Conservation (phyloP, 495 filamentous ascomycete genomes). For the Platismatia glauca region DNA sequence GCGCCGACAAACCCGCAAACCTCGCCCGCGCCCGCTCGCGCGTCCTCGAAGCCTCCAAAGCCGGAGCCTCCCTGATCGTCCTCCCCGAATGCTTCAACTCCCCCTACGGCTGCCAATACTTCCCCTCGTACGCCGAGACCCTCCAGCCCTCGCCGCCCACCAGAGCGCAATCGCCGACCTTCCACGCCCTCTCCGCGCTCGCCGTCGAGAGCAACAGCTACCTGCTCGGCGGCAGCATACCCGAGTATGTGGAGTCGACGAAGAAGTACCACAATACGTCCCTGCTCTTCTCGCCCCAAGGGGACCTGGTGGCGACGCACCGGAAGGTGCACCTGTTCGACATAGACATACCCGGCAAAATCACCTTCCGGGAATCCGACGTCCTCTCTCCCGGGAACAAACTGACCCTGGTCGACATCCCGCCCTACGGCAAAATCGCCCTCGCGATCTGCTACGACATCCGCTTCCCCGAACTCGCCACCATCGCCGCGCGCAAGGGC, state of each 20-base stretch:
- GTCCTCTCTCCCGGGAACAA: slow-evolving; percentile 76
- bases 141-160: slow-evolving; percentile 71
- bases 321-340: slow-evolving; percentile 98
- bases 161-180: slow-evolving; percentile 62
- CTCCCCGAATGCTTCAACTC: slow-evolving; percentile 92
- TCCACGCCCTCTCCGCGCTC: slow-evolving; percentile 71
- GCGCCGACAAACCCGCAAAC: slow-evolving; percentile 76
- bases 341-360: slow-evolving; percentile 93
- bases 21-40: slow-evolving; percentile 70
- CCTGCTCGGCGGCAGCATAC: slow-evolving; percentile 87
- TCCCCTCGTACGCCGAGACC: slow-evolving; percentile 84
- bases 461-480: slow-evolving; percentile 90
- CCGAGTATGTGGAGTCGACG: slow-evolving; percentile 55
- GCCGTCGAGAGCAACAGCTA: slow-evolving; percentile 68
- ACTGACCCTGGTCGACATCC: slow-evolving; percentile 71
- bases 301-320: slow-evolving; percentile 72
- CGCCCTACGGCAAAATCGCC: slow-evolving; percentile 75
- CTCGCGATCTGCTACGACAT: slow-evolving; percentile 96
- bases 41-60: slow-evolving; percentile 69
- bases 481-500: slow-evolving; percentile 74
- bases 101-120: slow-evolving; percentile 86
- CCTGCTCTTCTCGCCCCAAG: slow-evolving; percentile 69
- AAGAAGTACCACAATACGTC: slow-evolving; percentile 88
- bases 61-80: slow-evolving; percentile 57
- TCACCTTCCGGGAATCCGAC: slow-evolving; percentile 83